Conservation (phyloP, 163 green algal genomes). For the Scenedesmus sp. region DNA sequence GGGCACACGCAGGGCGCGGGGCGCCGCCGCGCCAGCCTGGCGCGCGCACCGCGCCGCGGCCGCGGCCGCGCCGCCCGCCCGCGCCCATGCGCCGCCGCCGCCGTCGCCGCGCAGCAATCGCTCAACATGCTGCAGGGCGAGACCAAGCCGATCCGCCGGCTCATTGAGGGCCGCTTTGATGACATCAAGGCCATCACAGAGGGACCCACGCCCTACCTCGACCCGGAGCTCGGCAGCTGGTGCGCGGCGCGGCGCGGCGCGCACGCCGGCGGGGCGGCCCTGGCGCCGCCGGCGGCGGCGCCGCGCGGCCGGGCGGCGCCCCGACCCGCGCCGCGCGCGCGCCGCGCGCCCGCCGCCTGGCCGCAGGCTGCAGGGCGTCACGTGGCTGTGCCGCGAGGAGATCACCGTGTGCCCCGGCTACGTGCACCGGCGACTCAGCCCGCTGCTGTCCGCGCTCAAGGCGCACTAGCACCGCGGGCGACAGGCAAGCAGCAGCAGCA, state of each 20-base stretch:
- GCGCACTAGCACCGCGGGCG: neutral
- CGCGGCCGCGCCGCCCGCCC: no score
- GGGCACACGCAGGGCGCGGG: no score
- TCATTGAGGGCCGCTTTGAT: slow-evolving; percentile 69
- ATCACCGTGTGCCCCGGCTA: slow-evolving; percentile 57
- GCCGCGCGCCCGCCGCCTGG: no score
- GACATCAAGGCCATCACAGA: slow-evolving; percentile 73
- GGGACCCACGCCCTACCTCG: slow-evolving; percentile 53
- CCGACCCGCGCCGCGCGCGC: no score
- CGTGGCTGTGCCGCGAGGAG: slow-evolving; percentile 64
- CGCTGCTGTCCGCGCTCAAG: neutral
- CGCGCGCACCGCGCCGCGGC: no score
- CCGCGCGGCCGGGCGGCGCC: no score
- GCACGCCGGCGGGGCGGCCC: no score
- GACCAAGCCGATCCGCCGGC: slow-evolving; percentile 64
- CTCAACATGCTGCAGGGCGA: slow-evolving; percentile 71
- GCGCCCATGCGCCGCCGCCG: no score
- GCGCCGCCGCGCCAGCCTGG: neutral
- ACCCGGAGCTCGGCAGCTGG: slow-evolving; percentile 59
- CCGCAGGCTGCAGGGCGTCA: slow-evolving; percentile 66
- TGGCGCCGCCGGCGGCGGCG: no score
- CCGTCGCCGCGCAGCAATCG: slow-evolving; percentile 70
- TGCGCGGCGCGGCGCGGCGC: no score
- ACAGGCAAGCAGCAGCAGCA: slow-evolving; percentile 5
- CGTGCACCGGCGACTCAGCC: slow-evolving; percentile 54